Percentiles rank a stretch among this genome's conserved stretches.
Evolutionary conservation across 2,329 filamentous ascomycete genomes (phyloP).

Genomic region (Aspergillus thermomutatus): DNA sequence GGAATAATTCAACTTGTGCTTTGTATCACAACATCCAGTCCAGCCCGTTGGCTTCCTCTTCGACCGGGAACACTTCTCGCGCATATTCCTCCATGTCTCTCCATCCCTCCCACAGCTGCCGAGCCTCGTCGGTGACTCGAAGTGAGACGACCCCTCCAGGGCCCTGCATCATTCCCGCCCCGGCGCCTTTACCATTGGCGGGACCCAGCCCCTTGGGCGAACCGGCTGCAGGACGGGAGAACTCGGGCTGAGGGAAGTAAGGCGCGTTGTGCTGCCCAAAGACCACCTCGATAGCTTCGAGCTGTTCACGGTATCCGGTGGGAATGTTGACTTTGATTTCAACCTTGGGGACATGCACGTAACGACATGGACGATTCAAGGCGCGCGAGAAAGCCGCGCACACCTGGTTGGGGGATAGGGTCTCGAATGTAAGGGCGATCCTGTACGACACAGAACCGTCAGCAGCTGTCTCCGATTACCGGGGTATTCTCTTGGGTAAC

Average conservation of each 20-base stretch:
- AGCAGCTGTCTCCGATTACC: not conserved
- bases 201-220: constrained; percentile 38
- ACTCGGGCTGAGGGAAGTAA: constrained; percentile 62
- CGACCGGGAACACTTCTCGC: constrained; percentile 85
- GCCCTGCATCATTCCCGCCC: constrained; percentile 46
- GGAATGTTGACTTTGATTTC: constrained; percentile 84
- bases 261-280: constrained; percentile 59
- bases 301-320: constrained; percentile 80
- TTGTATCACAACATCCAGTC: constrained; percentile 72
- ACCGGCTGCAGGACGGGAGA: constrained; percentile 38
- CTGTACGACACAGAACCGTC: constrained; percentile 41
- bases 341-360: constrained; percentile 70
- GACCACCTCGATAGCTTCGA: constrained; percentile 62
- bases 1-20: constrained; percentile 10
- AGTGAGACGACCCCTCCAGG: constrained; percentile 58
- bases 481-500: constrained; percentile 19
- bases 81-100: constrained; percentile 92
- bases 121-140: constrained; percentile 69
- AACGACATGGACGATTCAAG: constrained; percentile 72
- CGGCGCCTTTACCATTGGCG: constrained; percentile 38
- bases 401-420: constrained; percentile 77
- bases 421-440: constrained; percentile 87
- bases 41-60: constrained; percentile 89
- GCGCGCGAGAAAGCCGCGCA: constrained; percentile 77
- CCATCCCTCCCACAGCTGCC: constrained; percentile 87